These are phyloP conservation scores for Boletus rufocinnamomeus DNA, from an alignment of 768 basidiomycete species.

Conservation along the genomic window DNA sequence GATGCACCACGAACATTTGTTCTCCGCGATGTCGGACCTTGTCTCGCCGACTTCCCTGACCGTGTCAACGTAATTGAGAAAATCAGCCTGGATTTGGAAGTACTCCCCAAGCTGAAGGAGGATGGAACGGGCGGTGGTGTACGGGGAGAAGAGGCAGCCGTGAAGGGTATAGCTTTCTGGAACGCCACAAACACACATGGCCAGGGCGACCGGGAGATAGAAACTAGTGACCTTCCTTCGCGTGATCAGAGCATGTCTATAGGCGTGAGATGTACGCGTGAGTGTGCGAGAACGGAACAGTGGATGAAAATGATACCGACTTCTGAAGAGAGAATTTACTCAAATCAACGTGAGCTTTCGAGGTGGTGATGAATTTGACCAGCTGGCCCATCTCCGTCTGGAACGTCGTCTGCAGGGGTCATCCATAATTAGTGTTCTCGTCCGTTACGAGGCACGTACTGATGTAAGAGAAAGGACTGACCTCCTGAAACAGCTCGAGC, in stretches of 20 bases:
- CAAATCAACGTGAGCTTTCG: background rate
- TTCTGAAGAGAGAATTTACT: constrained; percentile 6
- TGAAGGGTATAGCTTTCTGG: constrained; percentile 1
- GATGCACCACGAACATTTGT: constrained; percentile 8
- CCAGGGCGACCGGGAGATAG: constrained; percentile 6
- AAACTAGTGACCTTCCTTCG: constrained; percentile 2
- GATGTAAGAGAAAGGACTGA: background rate
- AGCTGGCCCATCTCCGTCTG: constrained; percentile 5
- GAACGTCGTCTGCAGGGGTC: constrained; percentile 1
- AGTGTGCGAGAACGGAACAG: background rate
- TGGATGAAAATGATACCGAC: background rate
- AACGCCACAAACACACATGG: constrained; percentile 3
- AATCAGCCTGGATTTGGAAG: constrained; percentile 2
- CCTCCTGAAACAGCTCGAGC: constrained; percentile 6
- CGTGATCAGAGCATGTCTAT: constrained; percentile 2
- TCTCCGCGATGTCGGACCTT: background rate
- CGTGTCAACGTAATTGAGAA: background rate
- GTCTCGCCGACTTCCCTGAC: background rate
- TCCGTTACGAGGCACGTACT: no score
- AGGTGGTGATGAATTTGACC: background rate
- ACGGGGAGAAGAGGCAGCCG: background rate
- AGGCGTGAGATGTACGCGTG: background rate
- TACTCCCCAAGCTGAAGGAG: constrained; percentile 6
- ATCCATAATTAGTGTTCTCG: background rate
- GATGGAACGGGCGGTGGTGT: constrained; percentile 1